Base-by-base conservation (phyloP, 2,329 filamentous ascomycete genomes). In the Alternaria atra region DNA sequence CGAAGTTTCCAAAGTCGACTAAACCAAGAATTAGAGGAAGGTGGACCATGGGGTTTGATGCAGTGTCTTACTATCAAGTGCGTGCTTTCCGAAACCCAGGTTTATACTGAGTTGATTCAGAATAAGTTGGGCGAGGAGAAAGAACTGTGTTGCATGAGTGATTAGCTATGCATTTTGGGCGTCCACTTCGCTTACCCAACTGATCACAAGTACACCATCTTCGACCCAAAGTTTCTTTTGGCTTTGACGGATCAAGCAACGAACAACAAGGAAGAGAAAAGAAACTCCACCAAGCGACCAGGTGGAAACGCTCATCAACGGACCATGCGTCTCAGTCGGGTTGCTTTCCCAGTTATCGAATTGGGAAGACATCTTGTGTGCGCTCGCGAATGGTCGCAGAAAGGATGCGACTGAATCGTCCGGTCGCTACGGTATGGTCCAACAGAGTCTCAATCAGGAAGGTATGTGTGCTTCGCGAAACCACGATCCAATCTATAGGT, bases 171-270 rank as follows among this genome's bases (percentile, higher is more conserved):
- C 5, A 4, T 0, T 12, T 35, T 3, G 34, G 3, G 2, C 10
- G 27, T 34, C 12, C 6, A 4, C 1, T 17, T 42, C 5, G 29
- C 56, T 58, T 42, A 58, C 56, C 56, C 51, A 58, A n/a, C 50
- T 55, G 13, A 58, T 30, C 5, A 37, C 25, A 20, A 58, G 56
- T 20, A 58, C 10, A 9, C 44, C 20, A 10, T 53, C 52, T 17
- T 58, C 56, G 10, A 34, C 48, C 56, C 56, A 58, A 37, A 55
- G 42, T 25, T 58, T 58, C 25, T 52, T 44, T 10, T 55, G 56
- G 2, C 12, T 32, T 35, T 25, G 17, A 30, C 52, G 51, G 20
- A 58, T 48, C 17, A 9, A 27, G 15, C 52, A 46, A 7, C 56
- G 50, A 35, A 58, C 27, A 20, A 23, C 51, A 5, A 58, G 12